Evolutionary conservation across 129 eudicot species (phyloP), one percentile per base, ranked within the genome.

Genomic region (Smallanthus sonchifolius): DNA sequence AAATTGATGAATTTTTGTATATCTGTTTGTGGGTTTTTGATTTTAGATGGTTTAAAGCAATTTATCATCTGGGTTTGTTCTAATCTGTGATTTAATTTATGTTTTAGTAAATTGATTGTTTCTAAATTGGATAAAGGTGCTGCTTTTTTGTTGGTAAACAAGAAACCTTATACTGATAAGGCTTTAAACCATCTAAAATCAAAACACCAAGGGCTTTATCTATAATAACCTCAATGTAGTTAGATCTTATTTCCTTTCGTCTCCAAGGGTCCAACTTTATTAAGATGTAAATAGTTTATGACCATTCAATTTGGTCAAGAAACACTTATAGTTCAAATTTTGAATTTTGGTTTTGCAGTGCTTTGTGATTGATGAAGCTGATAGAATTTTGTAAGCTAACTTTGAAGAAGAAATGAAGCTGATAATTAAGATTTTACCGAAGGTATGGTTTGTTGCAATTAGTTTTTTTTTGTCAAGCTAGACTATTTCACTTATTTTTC

Each of bases 381-480:
- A 94, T 65, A 77, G 98, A 80, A 90, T 94, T 43, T 76, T 94
- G 88, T 97, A 94, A 84, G 90, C 89, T 7, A 94, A 94, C 74
- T 94, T 94, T 71, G 98, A 90, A 76, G 97, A 90, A 61, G 96
- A 94, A 73, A 86, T 90, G 97, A 88, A 88, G 81, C 92, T 90
- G 75, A 88, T 94, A 10, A 75, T 94, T 40, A 94, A 76, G 69
- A 77, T 90, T 72, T 75, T 94, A 72, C 98, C 98, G 0, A 94
- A 88, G 98, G 98, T 90, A 77, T 52, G 16, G 3, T 35, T 36
- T 16, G 52, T 60, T 73, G 51, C 11, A 3, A 7, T 37, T 51
- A 49, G 35, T 45, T 47, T n/a, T 30, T 14, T 28, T 30, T n/a
- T n/a, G n/a, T 30, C 42, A 65, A 34, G 20, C 32, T 28, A 13